phyloP scores from a whole-genome alignment of 2,329 filamentous ascomycete species.

The Penicillium sumatraense region DNA sequence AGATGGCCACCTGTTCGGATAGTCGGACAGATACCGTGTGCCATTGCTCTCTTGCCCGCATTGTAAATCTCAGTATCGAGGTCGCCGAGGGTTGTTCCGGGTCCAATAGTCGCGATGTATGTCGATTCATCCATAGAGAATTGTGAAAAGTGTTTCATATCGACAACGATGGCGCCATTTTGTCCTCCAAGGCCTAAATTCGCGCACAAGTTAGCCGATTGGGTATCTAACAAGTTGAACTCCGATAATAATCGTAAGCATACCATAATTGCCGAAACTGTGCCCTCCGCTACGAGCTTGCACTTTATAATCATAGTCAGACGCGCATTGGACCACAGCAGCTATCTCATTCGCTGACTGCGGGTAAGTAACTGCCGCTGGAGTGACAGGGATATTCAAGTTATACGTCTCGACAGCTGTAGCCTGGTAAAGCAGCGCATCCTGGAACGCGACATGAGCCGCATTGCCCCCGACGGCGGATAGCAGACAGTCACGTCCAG shows the following conservation, averaged over 20 bases:
- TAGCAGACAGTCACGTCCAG: too few species aligned
- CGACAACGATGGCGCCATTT: constrained; percentile 35
- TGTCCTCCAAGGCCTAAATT: constrained; percentile 34
- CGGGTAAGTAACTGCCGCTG: constrained; percentile 38
- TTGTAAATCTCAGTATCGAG: constrained; percentile 35
- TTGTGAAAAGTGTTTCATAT: constrained; percentile 35
- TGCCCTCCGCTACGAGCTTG: constrained; percentile 60
- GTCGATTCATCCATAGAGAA: constrained; percentile 38
- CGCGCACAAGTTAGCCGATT: background rate
- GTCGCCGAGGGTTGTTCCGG: constrained; percentile 37
- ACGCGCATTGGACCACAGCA: constrained; percentile 53
- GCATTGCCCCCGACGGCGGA: too few species aligned
- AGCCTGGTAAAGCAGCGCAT: constrained; percentile 19
- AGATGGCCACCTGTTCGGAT: constrained; percentile 44
- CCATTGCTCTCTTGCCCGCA: constrained; percentile 34
- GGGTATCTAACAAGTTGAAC: too few species aligned
- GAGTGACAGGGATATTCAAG: constrained; percentile 22
- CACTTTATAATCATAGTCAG: constrained; percentile 49
- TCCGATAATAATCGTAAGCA: constrained; percentile 1
- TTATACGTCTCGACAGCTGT: constrained; percentile 16
- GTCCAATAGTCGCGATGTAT: constrained; percentile 39
- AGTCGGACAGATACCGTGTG: constrained; percentile 40
- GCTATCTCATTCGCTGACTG: constrained; percentile 48
- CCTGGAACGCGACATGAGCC: too few species aligned
- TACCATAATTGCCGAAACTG: constrained; percentile 56